A percentile compares a stretch with the other conserved stretches of the same genome.
Conservation (phyloP, 768 basidiomycete genomes). For the Tulasnella sp. region DNA sequence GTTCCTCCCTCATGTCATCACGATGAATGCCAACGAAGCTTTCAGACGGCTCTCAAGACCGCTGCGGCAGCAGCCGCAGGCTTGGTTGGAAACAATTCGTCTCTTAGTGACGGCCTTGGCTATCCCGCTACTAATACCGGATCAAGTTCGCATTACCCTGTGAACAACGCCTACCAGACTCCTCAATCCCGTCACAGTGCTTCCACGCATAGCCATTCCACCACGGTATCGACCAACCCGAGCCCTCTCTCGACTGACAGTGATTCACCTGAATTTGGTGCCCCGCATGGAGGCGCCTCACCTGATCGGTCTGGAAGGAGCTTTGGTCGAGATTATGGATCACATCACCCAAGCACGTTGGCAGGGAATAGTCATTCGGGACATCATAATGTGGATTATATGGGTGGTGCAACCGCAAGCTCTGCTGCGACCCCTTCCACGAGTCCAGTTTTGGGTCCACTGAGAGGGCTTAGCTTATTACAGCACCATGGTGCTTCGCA, state of each 20-base stretch:
- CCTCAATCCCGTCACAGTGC: neutral
- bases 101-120: constrained; percentile 20
- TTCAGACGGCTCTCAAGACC: constrained; percentile 30
- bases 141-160: neutral
- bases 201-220: neutral
- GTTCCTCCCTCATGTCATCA: constrained; percentile 32
- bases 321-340: neutral
- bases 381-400: no score
- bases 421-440: constrained; percentile 21
- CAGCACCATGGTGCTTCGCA: constrained; percentile 12
- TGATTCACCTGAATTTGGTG: neutral
- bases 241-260: neutral
- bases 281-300: neutral
- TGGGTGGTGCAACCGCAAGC: no score
- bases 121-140: neutral
- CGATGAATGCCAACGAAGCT: constrained; percentile 33
- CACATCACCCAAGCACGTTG: neutral
- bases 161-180: neutral
- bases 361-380: neutral
- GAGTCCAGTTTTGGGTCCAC: constrained; percentile 27
- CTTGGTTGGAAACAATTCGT: constrained; percentile 23
- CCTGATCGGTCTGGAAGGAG: neutral
- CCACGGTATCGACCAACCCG: neutral
- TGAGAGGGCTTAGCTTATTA: constrained; percentile 26
- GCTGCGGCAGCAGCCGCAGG: constrained; percentile 26